Percentiles rank a stretch among this genome's conserved stretches.
Conservation (phyloP, 228 moss, liverwort and hornwort species). For the Sphagnum magellanicum region DNA sequence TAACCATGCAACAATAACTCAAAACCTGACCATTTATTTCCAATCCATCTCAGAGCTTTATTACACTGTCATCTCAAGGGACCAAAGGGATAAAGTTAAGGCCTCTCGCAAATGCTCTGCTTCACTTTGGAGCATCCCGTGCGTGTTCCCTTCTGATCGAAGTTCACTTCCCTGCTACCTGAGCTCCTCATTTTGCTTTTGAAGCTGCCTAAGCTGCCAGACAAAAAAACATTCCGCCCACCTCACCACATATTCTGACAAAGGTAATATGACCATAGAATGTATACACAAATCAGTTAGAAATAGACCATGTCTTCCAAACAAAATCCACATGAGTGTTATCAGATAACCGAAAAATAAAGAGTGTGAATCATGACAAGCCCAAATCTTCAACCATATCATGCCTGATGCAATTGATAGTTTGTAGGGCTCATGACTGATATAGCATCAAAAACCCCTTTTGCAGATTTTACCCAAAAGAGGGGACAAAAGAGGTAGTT, state of each 20-base stretch:
- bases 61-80: too few species aligned
- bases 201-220: conserved; percentile 71
- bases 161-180: conserved; percentile 66
- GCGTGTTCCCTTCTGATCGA: conserved; percentile 64
- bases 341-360: background rate
- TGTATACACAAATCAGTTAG: too few species aligned
- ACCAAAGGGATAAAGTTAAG: conserved; percentile 2
- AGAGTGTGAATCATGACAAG: background rate
- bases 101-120: conserved; percentile 90
- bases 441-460: background rate
- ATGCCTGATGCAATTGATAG: too few species aligned
- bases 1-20: too few species aligned
- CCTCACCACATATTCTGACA: too few species aligned
- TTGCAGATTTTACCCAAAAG: background rate
- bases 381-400: background rate
- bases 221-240: conserved; percentile 3
- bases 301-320: background rate
- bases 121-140: conserved; percentile 78
- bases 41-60: too few species aligned
- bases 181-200: conserved; percentile 68
- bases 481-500: too few species aligned
- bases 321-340: background rate
- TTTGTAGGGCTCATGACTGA: too few species aligned
- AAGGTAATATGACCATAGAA: too few species aligned
- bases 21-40: too few species aligned